These are phyloP conservation scores for Fusarium subtropicale DNA, from an alignment of 2,329 filamentous ascomycete species.

Conservation along the genomic window DNA sequence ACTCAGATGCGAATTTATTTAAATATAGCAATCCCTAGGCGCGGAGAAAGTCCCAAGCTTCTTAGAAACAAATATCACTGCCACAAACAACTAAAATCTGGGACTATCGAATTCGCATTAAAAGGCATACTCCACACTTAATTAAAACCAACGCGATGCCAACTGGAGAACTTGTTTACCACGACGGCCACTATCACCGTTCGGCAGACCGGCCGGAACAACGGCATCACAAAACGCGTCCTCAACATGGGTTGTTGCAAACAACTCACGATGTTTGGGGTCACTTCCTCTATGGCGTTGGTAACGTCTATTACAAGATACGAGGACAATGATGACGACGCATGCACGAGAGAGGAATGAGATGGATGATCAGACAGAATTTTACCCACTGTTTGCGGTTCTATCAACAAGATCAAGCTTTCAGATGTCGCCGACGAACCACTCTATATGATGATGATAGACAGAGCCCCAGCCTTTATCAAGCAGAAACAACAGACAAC, in stretches of 20 bases:
- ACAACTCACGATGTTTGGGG: conserved; percentile 56
- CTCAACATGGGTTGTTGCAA: conserved; percentile 45
- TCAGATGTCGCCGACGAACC: conserved; percentile 17
- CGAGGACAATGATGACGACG: conserved; percentile 41
- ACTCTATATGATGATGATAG: conserved; percentile 37
- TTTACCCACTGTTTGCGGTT: conserved; percentile 24
- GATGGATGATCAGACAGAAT: conserved; percentile 14
- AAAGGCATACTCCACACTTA: conserved; percentile 11
- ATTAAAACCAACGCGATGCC: conserved; percentile 35
- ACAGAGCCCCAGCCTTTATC: conserved; percentile 29
- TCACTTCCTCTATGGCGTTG: conserved; percentile 54
- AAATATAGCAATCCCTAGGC: conserved; percentile 5
- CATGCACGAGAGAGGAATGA: conserved; percentile 29
- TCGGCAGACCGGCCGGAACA: conserved; percentile 30
- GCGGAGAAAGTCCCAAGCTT: background rate
- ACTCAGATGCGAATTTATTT: conserved; percentile 17
- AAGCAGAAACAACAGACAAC: conserved; percentile 16
- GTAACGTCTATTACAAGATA: conserved; percentile 54
- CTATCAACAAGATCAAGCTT: conserved; percentile 14
- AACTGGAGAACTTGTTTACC: conserved; percentile 46
- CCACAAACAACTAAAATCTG: background rate
- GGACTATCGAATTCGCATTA: background rate
- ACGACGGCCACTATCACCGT: conserved; percentile 49
- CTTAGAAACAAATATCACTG: background rate
- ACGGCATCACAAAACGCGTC: conserved; percentile 19